Evolutionary conservation across 2,329 filamentous ascomycete genomes (phyloP).

Genomic region (Paecilomyces fulvus): DNA sequence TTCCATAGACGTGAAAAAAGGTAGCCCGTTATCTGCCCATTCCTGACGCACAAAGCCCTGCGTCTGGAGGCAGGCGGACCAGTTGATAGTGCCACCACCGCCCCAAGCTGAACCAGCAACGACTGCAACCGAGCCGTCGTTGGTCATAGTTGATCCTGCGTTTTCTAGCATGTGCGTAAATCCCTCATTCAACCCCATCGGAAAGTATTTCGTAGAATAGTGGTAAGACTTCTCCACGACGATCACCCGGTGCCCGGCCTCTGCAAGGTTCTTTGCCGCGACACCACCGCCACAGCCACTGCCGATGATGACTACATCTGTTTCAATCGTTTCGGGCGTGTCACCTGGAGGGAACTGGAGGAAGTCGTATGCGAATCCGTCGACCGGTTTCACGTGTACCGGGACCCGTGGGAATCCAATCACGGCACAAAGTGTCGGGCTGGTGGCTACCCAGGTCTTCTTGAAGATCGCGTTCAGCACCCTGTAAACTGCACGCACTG

Average conservation of each 20-base stretch:
- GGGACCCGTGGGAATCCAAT: slow-evolving; percentile 49
- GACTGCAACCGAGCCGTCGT: slow-evolving; percentile 53
- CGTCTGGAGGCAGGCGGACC: slow-evolving; percentile 60
- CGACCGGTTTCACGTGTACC: slow-evolving; percentile 42
- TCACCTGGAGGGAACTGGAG: slow-evolving; percentile 48
- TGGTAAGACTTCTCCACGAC: slow-evolving; percentile 79
- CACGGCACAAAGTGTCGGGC: slow-evolving; percentile 41
- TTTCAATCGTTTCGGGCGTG: slow-evolving; percentile 54
- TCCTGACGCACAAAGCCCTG: slow-evolving; percentile 70
- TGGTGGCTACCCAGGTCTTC: slow-evolving; percentile 45
- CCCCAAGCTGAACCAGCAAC: slow-evolving; percentile 69
- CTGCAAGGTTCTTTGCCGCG: slow-evolving; percentile 68
- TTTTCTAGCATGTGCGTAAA: slow-evolving; percentile 61
- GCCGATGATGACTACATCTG: slow-evolving; percentile 78
- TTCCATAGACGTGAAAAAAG: slow-evolving; percentile 63
- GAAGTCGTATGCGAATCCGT: slow-evolving; percentile 49
- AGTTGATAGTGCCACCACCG: slow-evolving; percentile 82
- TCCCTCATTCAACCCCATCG: slow-evolving; percentile 59
- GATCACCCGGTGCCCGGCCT: slow-evolving; percentile 65
- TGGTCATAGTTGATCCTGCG: slow-evolving; percentile 48
- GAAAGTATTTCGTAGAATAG: slow-evolving; percentile 62
- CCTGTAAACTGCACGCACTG: slow-evolving; percentile 43
- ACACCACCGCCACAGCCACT: slow-evolving; percentile 82
- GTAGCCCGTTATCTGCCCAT: slow-evolving; percentile 63
- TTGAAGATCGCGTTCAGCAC: slow-evolving; percentile 43